Conservation (phyloP, 23 red algal species). For the Gracilaria gracilis region DNA sequence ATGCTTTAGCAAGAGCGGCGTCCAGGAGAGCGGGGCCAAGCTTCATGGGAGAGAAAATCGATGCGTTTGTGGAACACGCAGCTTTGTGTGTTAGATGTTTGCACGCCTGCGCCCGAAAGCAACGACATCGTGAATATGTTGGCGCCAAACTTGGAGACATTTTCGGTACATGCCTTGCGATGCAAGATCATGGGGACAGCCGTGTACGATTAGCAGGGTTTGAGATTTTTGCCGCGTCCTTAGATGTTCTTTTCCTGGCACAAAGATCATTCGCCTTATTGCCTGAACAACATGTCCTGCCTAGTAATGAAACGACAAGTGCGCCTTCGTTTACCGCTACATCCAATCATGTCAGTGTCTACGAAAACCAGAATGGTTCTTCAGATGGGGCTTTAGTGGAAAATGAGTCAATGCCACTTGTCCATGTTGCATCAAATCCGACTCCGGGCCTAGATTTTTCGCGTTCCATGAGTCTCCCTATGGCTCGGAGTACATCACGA, state of each 20-base stretch:
- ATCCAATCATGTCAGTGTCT: constrained; percentile 1
- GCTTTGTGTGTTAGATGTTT: constrained; percentile 71
- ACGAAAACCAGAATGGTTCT: constrained; percentile 41
- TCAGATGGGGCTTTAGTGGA: constrained; percentile 15
- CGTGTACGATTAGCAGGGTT: constrained; percentile 81
- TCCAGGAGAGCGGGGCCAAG: constrained; percentile 52
- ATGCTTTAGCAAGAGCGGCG: constrained; percentile 43
- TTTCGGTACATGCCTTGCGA: constrained; percentile 74
- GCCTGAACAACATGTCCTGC: constrained; percentile 21
- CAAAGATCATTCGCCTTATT: constrained; percentile 56
- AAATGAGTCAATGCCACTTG: constrained; percentile 26
- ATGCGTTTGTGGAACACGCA: constrained; percentile 81
- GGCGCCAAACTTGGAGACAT: constrained; percentile 75
- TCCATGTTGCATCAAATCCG: constrained; percentile 13
- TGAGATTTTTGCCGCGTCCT: constrained; percentile 81
- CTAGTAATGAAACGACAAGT: constrained; percentile 26
- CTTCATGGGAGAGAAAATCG: constrained; percentile 73
- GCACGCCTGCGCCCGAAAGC: constrained; percentile 44
- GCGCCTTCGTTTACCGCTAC: constrained; percentile 17
- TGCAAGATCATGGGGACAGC: constrained; percentile 84
- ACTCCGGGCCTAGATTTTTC: constrained; percentile 20
- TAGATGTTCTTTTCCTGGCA: constrained; percentile 77
- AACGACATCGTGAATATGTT: constrained; percentile 68
- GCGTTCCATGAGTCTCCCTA: constrained; percentile 23
- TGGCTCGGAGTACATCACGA: constrained; percentile 19